Evolutionary conservation across 495 filamentous ascomycete genomes (phyloP).

Genomic region (Aspergillus coremiiformis): DNA sequence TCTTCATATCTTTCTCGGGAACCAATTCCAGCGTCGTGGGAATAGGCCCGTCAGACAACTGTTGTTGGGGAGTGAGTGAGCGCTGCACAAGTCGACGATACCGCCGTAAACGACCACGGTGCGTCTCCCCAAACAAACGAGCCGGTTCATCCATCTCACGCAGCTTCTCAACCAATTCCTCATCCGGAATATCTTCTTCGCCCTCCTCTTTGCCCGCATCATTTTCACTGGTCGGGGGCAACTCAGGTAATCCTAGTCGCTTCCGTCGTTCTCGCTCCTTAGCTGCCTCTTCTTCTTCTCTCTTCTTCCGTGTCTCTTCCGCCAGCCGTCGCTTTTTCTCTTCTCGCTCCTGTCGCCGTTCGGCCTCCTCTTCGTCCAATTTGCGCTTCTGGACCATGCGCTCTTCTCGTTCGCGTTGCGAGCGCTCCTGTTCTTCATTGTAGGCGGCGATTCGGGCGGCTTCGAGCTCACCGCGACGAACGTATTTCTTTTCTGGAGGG

Average conservation of each 20-base stretch:
- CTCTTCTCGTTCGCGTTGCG: constrained; percentile 60
- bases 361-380: constrained; percentile 78
- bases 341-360: constrained; percentile 58
- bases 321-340: constrained; percentile 74
- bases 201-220: constrained; percentile 33
- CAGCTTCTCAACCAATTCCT: constrained; percentile 58
- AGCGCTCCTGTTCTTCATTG: constrained; percentile 63
- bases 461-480: constrained; percentile 81
- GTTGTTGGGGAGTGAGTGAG: constrained; percentile 37
- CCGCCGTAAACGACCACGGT: constrained; percentile 57
- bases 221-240: constrained; percentile 40
- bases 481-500: constrained; percentile 61
- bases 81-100: constrained; percentile 54
- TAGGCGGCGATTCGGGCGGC: constrained; percentile 75
- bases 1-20: constrained; percentile 79
- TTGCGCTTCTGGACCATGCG: constrained; percentile 70
- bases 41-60: constrained; percentile 53
- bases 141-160: constrained; percentile 66
- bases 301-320: constrained; percentile 61
- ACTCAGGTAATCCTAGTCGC: constrained; percentile 61
- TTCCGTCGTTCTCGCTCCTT: constrained; percentile 49
- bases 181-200: constrained; percentile 64
- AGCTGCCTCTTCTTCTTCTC: constrained; percentile 62
- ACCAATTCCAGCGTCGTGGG: constrained; percentile 69
- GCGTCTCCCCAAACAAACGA: constrained; percentile 76